phyloP scores from a whole-genome alignment of 2,329 filamentous ascomycete genomes.

The Xylaria arbuscula region DNA sequence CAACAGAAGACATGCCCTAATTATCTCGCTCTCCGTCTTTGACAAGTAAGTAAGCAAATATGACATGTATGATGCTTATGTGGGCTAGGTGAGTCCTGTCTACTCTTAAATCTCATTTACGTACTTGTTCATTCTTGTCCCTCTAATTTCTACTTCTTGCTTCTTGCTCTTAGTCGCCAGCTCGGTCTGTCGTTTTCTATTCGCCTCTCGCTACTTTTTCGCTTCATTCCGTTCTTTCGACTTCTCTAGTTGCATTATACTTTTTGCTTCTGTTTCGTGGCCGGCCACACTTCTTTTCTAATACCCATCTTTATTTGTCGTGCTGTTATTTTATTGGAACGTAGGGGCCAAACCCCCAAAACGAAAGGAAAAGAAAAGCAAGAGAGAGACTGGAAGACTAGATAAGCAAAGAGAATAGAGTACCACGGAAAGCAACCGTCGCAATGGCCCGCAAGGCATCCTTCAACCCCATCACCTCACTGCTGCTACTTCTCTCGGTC shows the following conservation, averaged over 20 bases:
- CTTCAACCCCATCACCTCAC: constrained; percentile 38
- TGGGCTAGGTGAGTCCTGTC: constrained; percentile 6
- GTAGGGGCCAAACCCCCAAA: constrained; percentile 20
- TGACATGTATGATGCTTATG: constrained; percentile 7
- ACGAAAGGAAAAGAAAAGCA: constrained; percentile 4
- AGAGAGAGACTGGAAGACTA: constrained; percentile 7
- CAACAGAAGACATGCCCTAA: constrained; percentile 19
- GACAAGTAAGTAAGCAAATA: constrained; percentile 10
- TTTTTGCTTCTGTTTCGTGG: constrained; percentile 35
- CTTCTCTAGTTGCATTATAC: constrained; percentile 11
- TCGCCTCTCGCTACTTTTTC: constrained; percentile 39
- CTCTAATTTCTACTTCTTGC: constrained; percentile 31
- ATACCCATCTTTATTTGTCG: constrained; percentile 18
- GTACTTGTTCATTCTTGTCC: constrained; percentile 7
- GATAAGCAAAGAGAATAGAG: not conserved
- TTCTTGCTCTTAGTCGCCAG: constrained; percentile 41
- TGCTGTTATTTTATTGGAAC: constrained; percentile 21
- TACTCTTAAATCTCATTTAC: constrained; percentile 19
- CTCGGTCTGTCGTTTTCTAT: constrained; percentile 35
- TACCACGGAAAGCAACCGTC: constrained; percentile 18
- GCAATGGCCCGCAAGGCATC: constrained; percentile 40
- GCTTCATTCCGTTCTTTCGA: constrained; percentile 14
- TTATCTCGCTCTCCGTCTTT: constrained; percentile 21
- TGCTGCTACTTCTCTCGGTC: constrained; percentile 43
- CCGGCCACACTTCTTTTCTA: constrained; percentile 43